Evolutionary conservation across 176 grass and related monocot species (phyloP), one percentile per base, ranked within the genome.

Genomic region (Raddia distichophylla): DNA sequence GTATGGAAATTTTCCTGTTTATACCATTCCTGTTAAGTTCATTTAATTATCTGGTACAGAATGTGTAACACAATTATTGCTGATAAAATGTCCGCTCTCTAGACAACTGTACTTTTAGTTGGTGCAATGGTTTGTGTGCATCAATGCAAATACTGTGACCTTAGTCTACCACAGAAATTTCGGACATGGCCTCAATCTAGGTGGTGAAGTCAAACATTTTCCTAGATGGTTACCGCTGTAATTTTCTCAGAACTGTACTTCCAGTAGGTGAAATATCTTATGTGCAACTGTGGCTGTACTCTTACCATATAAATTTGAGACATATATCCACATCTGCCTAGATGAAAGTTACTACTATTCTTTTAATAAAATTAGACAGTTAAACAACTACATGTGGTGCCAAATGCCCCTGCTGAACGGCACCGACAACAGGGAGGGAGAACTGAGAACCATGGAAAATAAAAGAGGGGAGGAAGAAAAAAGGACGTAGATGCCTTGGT

Each of bases 1-100:
- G 95, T 98, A 87, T 82, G 57, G 4, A 69, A 59, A 44, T 68
- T 71, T 70, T 86, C 63, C 55, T 78, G 12, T 19, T 74, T 67
- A n/a, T 42, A 32, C 35, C 18, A 44, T 61, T 64, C 32, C 20
- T 62, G 12, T 60, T 56, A 42, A 60, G 6, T n/a, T 52, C 69
- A 54, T 50, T 56, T 16, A 83, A 65, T 74, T 81, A 54, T 45
- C 60, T 79, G 5, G 60, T 68, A 27, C 14, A 19, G 83, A 13
- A 19, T 49, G 70, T 76, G 35, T 54, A 48, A 51, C 19, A 73
- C 55, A 50, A 56, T 77, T 77, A 33, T 80, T 71, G 64, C 7
- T 0, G 1, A 52, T 54, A 64, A 68, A 83, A 44, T 7, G 7
- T 78, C 57, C 16, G n/a, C 40, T 13, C 53, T 49, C 55, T 58